Conservation (phyloP, 345 rosid genomes). For the thale cress (Arabidopsis thaliana) region TAIR10.1 NC_003070.9:2346001-2346500, state of each 20-base stretch:
- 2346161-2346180: constrained; percentile 35
- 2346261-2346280: constrained; percentile 59
- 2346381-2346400: neutral
- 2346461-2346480: constrained; percentile 20
- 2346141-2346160: constrained; percentile 45
- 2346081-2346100: constrained; percentile 8
- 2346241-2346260: constrained; percentile 43
- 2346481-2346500: constrained; percentile 38
- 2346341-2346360: constrained; percentile 42
- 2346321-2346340: constrained; percentile 43
- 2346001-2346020: constrained; percentile 47
- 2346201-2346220: neutral
- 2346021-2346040: constrained; percentile 3
- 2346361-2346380: constrained; percentile 56
- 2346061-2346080: constrained; percentile 19
- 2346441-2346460: neutral
- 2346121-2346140: constrained; percentile 37
- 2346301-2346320: constrained; percentile 63
- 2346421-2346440: constrained; percentile 29
- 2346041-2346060: constrained; percentile 11
- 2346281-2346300: constrained; percentile 65
- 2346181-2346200: constrained; percentile 11
- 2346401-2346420: constrained; percentile 1
- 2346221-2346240: neutral
- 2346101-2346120: constrained; percentile 38